Percentiles rank a stretch among this genome's conserved stretches.
Evolutionary conservation across 169 alveolate species (phyloP).

Genomic region (Besnoitia besnoiti): DNA sequence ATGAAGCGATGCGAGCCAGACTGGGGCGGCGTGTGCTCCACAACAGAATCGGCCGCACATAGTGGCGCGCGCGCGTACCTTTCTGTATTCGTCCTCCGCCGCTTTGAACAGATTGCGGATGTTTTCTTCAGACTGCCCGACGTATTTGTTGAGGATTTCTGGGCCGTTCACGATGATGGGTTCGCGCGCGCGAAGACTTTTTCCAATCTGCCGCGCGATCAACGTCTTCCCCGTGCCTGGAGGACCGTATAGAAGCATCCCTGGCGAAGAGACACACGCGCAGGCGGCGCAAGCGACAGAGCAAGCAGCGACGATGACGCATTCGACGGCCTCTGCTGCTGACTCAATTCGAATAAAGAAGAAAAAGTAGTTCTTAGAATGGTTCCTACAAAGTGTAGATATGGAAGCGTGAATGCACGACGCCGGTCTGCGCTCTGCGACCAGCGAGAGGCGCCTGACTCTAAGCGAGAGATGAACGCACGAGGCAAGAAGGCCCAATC

Average conservation of each 20-base stretch:
- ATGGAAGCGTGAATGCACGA: no score
- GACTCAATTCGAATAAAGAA: neutral
- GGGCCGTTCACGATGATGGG: constrained; percentile 93
- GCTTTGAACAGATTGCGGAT: constrained; percentile 96
- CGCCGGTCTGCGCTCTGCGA: no score
- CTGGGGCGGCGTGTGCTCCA: neutral
- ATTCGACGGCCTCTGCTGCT: no score
- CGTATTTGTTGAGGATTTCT: constrained; percentile 85
- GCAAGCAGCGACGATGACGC: neutral
- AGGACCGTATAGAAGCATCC: constrained; percentile 98
- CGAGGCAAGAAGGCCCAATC: no score
- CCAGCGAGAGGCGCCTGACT: no score
- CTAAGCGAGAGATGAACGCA: no score
- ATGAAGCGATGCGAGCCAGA: neutral
- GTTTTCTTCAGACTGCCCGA: constrained; percentile 99
- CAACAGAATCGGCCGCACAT: neutral
- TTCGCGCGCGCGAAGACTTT: constrained; percentile 93
- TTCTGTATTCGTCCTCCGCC: constrained; percentile 95
- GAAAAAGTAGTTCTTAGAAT: neutral
- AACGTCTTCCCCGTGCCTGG: constrained; percentile 99
- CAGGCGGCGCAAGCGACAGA: neutral
- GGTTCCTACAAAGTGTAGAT: neutral
- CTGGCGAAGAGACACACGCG: constrained; percentile 63
- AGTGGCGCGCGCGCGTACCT: constrained; percentile 27
- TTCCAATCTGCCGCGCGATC: constrained; percentile 99